phyloP scores from a whole-genome alignment of 2,329 filamentous ascomycete species.

The Alternaria ventricosa region DNA sequence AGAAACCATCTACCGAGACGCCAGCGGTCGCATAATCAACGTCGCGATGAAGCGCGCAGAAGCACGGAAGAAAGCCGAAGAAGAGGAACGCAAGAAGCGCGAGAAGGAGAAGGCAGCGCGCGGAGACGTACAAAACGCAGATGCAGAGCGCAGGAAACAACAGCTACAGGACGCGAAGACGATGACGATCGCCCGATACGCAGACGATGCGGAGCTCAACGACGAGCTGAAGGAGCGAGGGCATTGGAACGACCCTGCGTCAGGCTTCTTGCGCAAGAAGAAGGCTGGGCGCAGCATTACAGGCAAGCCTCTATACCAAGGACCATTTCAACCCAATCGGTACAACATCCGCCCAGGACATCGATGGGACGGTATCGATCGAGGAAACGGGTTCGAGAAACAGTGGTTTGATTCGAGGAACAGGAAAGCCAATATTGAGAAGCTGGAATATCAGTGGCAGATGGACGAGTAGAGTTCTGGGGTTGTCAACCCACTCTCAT shows the following conservation, averaged over 20 bases:
- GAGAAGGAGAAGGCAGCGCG: constrained; percentile 73
- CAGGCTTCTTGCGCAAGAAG: constrained; percentile 71
- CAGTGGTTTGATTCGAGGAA: constrained; percentile 92
- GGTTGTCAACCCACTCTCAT: not conserved
- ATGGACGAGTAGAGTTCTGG: constrained; percentile 75
- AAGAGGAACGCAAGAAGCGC: constrained; percentile 68
- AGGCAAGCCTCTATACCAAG: constrained; percentile 75
- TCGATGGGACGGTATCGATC: constrained; percentile 95
- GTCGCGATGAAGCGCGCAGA: constrained; percentile 89
- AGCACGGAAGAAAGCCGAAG: constrained; percentile 78
- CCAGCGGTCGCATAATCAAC: constrained; percentile 92
- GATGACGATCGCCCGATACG: constrained; percentile 78
- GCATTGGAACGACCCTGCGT: constrained; percentile 95
- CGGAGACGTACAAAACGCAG: constrained; percentile 82
- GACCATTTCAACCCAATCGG: constrained; percentile 83
- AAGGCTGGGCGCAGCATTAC: constrained; percentile 54
- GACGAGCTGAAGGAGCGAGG: constrained; percentile 75
- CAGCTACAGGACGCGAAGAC: constrained; percentile 79
- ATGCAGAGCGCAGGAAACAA: constrained; percentile 69
- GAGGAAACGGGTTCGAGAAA: constrained; percentile 90
- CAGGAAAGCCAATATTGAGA: constrained; percentile 74
- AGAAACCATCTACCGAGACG: constrained; percentile 94
- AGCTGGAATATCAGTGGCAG: constrained; percentile 91
- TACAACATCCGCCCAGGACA: constrained; percentile 93
- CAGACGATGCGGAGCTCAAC: constrained; percentile 89